phyloP scores from a whole-genome alignment of 495 filamentous ascomycete species.

The Diplogelasinospora grovesii region DNA sequence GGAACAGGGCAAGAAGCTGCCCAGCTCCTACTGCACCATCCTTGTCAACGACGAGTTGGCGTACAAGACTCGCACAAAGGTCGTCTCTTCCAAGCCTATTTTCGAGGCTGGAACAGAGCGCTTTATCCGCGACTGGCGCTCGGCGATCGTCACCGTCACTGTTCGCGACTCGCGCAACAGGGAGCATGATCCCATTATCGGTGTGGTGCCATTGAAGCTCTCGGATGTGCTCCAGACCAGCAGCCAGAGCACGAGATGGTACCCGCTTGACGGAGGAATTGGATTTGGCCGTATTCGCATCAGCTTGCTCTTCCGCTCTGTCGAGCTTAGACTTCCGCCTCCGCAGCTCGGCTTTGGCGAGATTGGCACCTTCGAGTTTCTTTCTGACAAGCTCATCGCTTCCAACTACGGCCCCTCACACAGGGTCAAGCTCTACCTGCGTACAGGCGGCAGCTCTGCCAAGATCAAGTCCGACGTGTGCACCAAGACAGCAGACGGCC shows the following conservation, averaged over 20 bases:
- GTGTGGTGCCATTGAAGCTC: conserved; percentile 80
- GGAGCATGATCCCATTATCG: conserved; percentile 90
- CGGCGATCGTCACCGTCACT: conserved; percentile 74
- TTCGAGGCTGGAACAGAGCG: conserved; percentile 94
- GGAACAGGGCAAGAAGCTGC: conserved; percentile 69
- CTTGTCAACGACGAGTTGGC: conserved; percentile 83
- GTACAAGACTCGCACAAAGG: conserved; percentile 87
- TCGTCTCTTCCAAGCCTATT: conserved; percentile 86
- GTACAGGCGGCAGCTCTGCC: conserved; percentile 79
- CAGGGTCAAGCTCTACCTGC: conserved; percentile 72
- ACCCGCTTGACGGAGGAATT: conserved; percentile 53
- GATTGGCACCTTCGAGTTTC: conserved; percentile 88
- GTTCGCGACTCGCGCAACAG: conserved; percentile 82
- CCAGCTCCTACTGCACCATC: conserved; percentile 88
- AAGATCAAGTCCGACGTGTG: conserved; percentile 56
- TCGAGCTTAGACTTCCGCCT: conserved; percentile 76
- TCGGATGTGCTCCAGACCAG: conserved; percentile 79
- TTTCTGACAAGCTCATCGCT: conserved; percentile 54
- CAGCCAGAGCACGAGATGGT: conserved; percentile 65
- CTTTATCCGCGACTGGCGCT: conserved; percentile 93
- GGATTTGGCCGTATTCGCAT: conserved; percentile 89
- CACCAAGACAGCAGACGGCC: conserved; percentile 46
- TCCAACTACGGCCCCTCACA: conserved; percentile 49
- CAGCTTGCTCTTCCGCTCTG: conserved; percentile 75
- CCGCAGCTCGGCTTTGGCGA: conserved; percentile 79